Percentiles rank a stretch among this genome's conserved stretches.
Conservation (phyloP, 495 filamentous ascomycete genomes). For the Trypethelium eluteriae region DNA sequence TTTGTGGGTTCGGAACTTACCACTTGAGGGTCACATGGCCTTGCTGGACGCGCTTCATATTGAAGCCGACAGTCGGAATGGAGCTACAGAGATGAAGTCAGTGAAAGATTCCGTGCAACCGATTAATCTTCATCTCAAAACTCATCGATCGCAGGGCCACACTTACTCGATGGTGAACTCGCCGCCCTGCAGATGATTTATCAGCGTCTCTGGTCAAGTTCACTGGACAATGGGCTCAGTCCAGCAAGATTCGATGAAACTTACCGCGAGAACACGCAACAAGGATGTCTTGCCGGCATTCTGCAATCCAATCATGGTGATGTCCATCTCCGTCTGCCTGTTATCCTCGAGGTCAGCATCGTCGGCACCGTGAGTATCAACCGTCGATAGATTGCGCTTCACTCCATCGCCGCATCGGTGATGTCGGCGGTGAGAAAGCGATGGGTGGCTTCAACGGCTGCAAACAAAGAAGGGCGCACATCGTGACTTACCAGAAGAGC, state of each 20-base stretch:
- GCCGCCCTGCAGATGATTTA: conserved; percentile 58
- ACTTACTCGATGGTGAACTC: conserved; percentile 99
- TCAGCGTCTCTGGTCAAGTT: conserved; percentile 25
- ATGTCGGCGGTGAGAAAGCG: background rate
- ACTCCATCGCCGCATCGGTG: conserved; percentile 10
- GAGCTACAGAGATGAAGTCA: conserved; percentile 57
- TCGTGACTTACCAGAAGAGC: conserved; percentile 80
- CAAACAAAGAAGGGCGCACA: conserved; percentile 25
- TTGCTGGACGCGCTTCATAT: conserved; percentile 96
- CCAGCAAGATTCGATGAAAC: conserved; percentile 30
- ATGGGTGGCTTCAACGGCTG: conserved; percentile 11
- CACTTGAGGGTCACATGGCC: conserved; percentile 98
- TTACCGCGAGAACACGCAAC: conserved; percentile 86
- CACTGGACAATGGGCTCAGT: conserved; percentile 21
- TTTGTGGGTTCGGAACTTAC: conserved; percentile 36
- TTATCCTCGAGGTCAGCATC: conserved; percentile 20
- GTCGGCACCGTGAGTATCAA: conserved; percentile 28
- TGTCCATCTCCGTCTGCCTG: conserved; percentile 98
- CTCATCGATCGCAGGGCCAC: background rate
- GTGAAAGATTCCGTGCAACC: conserved; percentile 20
- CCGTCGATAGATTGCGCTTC: conserved; percentile 5
- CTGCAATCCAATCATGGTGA: conserved; percentile 98
- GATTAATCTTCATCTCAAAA: too few species aligned
- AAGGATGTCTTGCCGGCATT: conserved; percentile 97
- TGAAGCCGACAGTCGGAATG: conserved; percentile 97